Conservation (phyloP, 192 early-diverging fungal species). For the Backusella australiensis region DNA sequence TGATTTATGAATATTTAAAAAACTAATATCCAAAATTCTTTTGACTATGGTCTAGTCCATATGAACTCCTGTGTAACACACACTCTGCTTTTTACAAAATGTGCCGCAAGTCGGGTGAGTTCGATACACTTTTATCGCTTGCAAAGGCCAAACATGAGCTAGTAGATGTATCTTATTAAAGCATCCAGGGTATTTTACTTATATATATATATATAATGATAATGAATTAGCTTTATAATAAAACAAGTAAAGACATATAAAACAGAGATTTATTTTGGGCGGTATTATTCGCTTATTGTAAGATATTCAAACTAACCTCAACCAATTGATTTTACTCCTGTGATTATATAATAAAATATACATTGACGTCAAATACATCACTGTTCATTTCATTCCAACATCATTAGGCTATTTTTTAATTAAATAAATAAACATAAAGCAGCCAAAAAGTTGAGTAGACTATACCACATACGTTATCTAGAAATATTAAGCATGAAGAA, state of each 20-base stretch:
- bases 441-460: no score
- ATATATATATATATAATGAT: neutral
- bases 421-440: no score
- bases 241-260: neutral
- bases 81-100: slow-evolving; percentile 66
- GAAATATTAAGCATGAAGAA: no score
- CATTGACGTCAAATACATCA: no score
- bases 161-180: neutral
- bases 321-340: neutral
- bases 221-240: neutral
- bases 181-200: neutral
- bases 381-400: no score
- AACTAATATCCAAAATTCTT: neutral
- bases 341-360: neutral
- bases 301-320: neutral
- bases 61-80: slow-evolving; percentile 56
- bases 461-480: no score
- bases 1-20: neutral
- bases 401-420: no score
- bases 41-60: slow-evolving; percentile 45
- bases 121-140: slow-evolving; percentile 60
- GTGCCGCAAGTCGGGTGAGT: slow-evolving; percentile 83
- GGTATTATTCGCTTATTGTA: neutral
- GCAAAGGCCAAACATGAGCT: slow-evolving; percentile 36
- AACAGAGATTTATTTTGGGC: neutral